These are phyloP conservation scores for Fusarium cicatricum DNA, from an alignment of 2,329 filamentous ascomycete species.

Conservation along the genomic window DNA sequence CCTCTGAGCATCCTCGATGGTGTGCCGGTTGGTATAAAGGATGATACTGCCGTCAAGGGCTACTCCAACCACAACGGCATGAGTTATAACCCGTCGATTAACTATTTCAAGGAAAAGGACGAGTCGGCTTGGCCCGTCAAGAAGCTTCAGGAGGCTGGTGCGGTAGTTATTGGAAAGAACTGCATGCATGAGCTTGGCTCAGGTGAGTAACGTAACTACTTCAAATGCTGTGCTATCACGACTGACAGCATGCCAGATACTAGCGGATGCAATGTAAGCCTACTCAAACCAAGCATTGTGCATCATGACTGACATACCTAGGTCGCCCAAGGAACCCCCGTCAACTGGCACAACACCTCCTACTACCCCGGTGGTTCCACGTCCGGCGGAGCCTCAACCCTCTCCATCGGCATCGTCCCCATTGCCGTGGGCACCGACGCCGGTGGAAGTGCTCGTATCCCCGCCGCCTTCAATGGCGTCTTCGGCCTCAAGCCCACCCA, in stretches of 20 bases:
- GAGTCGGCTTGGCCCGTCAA: conserved; percentile 75
- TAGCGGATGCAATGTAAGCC: conserved; percentile 77
- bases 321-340: conserved; percentile 74
- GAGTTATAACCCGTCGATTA: conserved; percentile 62
- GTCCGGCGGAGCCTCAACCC: conserved; percentile 76
- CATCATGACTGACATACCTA: conserved; percentile 51
- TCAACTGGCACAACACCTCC: conserved; percentile 77
- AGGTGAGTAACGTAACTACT: conserved; percentile 52
- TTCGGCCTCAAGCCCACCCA: conserved; percentile 85
- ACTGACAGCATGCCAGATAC: conserved; percentile 62
- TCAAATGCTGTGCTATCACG: background rate
- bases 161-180: conserved; percentile 77
- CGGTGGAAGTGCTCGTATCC: conserved; percentile 79
- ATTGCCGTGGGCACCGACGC: conserved; percentile 79
- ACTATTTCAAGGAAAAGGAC: conserved; percentile 58
- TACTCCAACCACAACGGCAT: conserved; percentile 74
- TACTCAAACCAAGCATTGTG: background rate
- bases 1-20: conserved; percentile 78
- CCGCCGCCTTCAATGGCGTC: conserved; percentile 77
- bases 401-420: conserved; percentile 76
- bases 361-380: conserved; percentile 88
- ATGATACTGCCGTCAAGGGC: conserved; percentile 76
- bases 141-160: conserved; percentile 77
- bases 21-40: conserved; percentile 84
- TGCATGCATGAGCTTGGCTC: conserved; percentile 84